Conservation (phyloP, 2,329 filamentous ascomycete genomes). For the Calonectria pauciramosa region DNA sequence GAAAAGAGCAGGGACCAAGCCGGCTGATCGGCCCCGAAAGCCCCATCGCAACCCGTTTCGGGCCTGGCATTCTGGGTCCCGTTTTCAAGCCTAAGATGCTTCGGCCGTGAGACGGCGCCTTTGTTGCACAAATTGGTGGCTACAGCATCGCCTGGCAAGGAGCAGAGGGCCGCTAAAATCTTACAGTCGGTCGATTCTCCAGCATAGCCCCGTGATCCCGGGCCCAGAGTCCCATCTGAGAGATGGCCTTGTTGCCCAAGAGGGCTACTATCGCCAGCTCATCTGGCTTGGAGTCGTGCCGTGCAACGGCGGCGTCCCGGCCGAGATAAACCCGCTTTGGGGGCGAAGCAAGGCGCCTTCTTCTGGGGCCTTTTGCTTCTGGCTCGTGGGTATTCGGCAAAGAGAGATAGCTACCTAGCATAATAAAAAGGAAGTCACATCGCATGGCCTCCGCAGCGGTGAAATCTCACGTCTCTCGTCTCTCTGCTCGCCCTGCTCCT, state of each 20-base stretch:
- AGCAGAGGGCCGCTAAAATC: slow-evolving; percentile 18
- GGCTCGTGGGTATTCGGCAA: neutral
- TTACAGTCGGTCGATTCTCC: neutral
- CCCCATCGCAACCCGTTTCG: neutral
- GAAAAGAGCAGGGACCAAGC: neutral
- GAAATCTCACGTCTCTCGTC: too few species aligned
- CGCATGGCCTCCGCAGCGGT: neutral
- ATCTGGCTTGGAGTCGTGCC: neutral
- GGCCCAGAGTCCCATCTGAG: neutral
- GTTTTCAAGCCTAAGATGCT: neutral
- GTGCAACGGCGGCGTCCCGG: neutral
- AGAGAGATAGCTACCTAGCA: neutral
- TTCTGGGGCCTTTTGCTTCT: neutral
- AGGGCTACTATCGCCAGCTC: neutral
- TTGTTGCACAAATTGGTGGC: neutral
- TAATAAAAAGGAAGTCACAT: neutral
- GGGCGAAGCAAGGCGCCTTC: neutral
- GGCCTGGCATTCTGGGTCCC: neutral
- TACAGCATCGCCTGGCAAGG: neutral
- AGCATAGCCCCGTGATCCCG: neutral
- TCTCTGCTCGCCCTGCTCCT: neutral
- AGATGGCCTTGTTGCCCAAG: neutral
- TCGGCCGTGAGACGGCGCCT: neutral
- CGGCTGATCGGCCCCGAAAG: neutral
- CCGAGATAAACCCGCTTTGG: neutral